Base-by-base conservation (phyloP, 306 rosid species). In the Quercus bicolor region DNA sequence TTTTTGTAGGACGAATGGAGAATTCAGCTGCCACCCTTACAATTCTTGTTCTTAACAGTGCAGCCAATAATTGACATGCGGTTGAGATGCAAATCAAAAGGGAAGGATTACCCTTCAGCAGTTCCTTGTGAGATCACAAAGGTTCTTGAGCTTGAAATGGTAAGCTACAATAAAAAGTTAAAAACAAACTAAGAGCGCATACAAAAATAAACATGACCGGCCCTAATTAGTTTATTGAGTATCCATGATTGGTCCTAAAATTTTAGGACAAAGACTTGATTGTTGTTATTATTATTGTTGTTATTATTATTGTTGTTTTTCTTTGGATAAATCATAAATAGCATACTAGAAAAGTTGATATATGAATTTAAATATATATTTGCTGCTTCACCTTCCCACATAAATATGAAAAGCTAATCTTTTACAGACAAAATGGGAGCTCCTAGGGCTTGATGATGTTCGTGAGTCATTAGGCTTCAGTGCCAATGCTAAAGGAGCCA, bases 1-100 rank as follows among this genome's bases (percentile, higher is more conserved):
- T 12, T 23, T 51, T 24, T 80, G 77, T 74, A 90, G 94, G 86
- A 81, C 72, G 94, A 88, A 52, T 82, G 90, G 90, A 90, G 87
- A 75, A 40, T 86, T 10, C 62, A 80, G 21, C 60, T 73, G 81
- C 86, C 84, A 75, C 74, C 84, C 6, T 68, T 86, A 23, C 75
- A 88, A 48, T 31, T 77, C 70, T 70, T 90, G 73, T 86, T 86
- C 80, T 18, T 86, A 52, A 74, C 62, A 31, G 18, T 84, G 40
- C 61, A 57, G 19, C 85, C 89, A 82, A 29, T 59, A 7, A 48
- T 85, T 34, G 82, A 82, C 72, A 73, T 86, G 5, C 84, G 54
- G 59, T 60, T 86, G 53, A 78, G 28, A 61, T 61, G 80, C 82
- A 90, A 88, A 84, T 82, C 89, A n/a, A 78, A 64, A 56, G 87